Evolutionary conservation across 2,329 filamentous ascomycete species (phyloP), one percentile per base, ranked within the genome.

Genomic region (Ceratocystis eucalypticola): DNA sequence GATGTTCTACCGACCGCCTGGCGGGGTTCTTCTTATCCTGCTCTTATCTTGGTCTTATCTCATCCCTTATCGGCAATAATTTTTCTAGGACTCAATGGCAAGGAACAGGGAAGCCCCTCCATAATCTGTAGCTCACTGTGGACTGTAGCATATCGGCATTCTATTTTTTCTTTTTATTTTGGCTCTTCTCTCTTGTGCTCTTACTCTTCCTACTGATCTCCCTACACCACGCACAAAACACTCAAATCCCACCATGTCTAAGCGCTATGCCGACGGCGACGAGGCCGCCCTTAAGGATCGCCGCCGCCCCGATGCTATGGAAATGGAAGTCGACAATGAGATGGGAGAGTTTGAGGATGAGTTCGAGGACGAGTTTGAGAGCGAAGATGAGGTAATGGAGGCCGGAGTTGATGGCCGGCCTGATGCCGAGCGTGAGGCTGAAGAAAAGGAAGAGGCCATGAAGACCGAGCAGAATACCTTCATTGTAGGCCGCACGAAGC

Each of bases 381-480:
- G 80, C 72, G 82, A 85, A 69, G 92, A 96, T 75, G 92, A 97
- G 76, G 89, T 97, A 64, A 78, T 96, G 68, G 93, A 97, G 77
- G 93, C 94, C 3, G 93, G 93, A 69, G 91, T 96, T 12, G 93
- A 96, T 74, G 93, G 93, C 20, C 80, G 91, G 70, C 93, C 93
- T 37, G 93, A 97, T 75, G 90, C 88, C 6, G 93, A 97, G 80
- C 81, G 91, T 53, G 93, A 97, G 74, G 90, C 89, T 6, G 92
- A 96, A 70, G 91, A 96, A 77, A 85, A 85, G 74, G 86, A 82
- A 73, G 86, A 86, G 72, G 88, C 87, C 62, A 97, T 96, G 92
- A 89, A 96, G 55, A 84, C 96, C 64, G 93, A 97, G 77, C 88
- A 93, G 73, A 87, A 89, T 75, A 96, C 91, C 50, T 99, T 97